Evolutionary conservation across 176 grass and related monocot species (phyloP).

Genomic region (Eleusine coracana): DNA sequence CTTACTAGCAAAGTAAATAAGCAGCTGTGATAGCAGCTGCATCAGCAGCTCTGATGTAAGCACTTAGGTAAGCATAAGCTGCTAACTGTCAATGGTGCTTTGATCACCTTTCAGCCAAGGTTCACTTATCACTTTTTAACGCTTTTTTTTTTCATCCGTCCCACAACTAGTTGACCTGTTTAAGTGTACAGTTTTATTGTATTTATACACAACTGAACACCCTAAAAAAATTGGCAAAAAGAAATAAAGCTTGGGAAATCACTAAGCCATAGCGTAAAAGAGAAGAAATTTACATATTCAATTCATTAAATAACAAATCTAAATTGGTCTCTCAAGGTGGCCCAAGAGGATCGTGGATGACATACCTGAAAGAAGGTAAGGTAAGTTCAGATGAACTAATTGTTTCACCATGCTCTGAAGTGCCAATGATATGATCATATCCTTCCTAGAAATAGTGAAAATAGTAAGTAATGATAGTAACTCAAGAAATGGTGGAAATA

Average conservation of each 20-base stretch:
- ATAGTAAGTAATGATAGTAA: slow-evolving; percentile 5
- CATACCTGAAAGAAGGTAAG: slow-evolving; percentile 80
- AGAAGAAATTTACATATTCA: slow-evolving; percentile 33
- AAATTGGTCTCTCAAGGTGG: slow-evolving; percentile 20
- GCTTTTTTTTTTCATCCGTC: no score
- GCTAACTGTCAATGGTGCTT: no score
- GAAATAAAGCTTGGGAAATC: background rate
- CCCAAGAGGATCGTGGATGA: background rate
- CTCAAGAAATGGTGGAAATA: slow-evolving; percentile 2
- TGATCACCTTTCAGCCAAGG: no score
- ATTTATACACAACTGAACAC: no score
- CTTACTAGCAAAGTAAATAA: no score
- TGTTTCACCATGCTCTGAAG: slow-evolving; percentile 88
- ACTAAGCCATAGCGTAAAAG: background rate
- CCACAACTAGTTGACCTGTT: background rate
- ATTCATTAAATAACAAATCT: slow-evolving; percentile 10
- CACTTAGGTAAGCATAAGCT: no score
- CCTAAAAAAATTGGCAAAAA: background rate
- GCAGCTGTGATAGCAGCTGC: no score
- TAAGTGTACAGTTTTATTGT: background rate
- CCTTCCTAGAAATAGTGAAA: slow-evolving; percentile 61
- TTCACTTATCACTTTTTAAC: no score
- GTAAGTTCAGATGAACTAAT: slow-evolving; percentile 88
- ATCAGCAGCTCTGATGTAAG: no score
- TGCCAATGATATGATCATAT: slow-evolving; percentile 96